Base-by-base conservation (phyloP, 768 basidiomycete genomes). In the Mycena epipterygia region DNA sequence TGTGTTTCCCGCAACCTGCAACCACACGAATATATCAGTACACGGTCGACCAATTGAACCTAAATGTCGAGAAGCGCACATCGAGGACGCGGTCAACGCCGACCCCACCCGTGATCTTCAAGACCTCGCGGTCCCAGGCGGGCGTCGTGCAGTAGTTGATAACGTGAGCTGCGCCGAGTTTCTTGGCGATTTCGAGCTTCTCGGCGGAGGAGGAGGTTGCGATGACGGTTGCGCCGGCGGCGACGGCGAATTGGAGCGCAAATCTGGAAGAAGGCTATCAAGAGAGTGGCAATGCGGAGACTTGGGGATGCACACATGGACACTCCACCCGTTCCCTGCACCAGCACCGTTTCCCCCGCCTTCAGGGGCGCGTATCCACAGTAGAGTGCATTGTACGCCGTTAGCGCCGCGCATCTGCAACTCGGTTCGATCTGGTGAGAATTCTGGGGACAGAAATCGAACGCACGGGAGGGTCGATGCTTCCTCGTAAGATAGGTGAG, bases 401-500 rank as follows among this genome's bases (percentile, higher is more conserved):
- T 89, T 48, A 89, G 70, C 1, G 81, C 87, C 13, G 87, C 86
- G 66, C 82, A 85, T 30, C 79, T 83, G 39, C 13, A 25, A 19
- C n/a, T n/a, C n/a, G 8, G 25, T 6, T 14, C 19, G 23, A 12
- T 41, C 17, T 48, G 21, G 9, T 29, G 25, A 48, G 25, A 49
- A 48, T n/a, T n/a, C n/a, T n/a, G 11, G 23, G n/a, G 13, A 5
- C 27, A 23, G 62, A 42, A 14, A 25, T n/a, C n/a, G 4, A 8
- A 14, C 85, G 35, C 75, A 91, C 82, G 90, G 89, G 5, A 93
- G 80, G 32, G 90, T 90, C 0, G 92, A 88, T 0, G 87, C 92
- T 74, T 93, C 89, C 68, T 89, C 88, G 71, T 88, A 91, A 1
- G 85, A 85, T 21, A 92, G 82, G 75, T 91, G 86, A 11, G 85